A percentile compares a stretch with the other conserved stretches of the same genome.
Conservation (phyloP, 1,284 basidiomycete species). For the Fomitiporia mediterranea region DNA sequence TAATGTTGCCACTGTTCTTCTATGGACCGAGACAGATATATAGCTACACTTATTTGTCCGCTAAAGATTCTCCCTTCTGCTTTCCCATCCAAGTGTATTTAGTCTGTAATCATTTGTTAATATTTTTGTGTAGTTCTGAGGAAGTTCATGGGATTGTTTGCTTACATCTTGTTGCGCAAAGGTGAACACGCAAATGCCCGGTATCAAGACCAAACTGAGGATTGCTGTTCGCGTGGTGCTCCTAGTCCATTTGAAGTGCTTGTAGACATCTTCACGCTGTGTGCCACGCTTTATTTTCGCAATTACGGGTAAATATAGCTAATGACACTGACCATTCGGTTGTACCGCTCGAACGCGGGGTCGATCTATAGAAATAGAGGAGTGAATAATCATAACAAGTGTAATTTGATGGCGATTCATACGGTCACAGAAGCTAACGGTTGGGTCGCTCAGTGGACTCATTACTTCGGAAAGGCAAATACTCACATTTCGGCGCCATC, state of each 20-base stretch:
- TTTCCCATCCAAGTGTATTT: conserved; percentile 37
- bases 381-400: conserved; percentile 12
- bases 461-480: background rate
- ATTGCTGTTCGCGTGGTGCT: conserved; percentile 52
- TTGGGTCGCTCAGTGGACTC: background rate
- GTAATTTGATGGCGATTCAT: conserved; percentile 10
- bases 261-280: conserved; percentile 77
- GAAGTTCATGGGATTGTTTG: background rate
- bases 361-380: conserved; percentile 48
- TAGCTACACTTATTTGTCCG: conserved; percentile 15
- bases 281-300: background rate
- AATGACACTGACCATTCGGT: conserved; percentile 54
- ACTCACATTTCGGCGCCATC: conserved; percentile 51
- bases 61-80: conserved; percentile 35
- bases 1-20: background rate
- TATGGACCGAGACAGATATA: conserved; percentile 15
- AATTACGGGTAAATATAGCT: conserved; percentile 17
- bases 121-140: background rate
- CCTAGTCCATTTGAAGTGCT: conserved; percentile 74
- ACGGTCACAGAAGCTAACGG: conserved; percentile 30
- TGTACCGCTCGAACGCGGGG: conserved; percentile 78
- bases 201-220: conserved; percentile 43
- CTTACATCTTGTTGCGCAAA: conserved; percentile 36
- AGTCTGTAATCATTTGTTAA: conserved; percentile 18
- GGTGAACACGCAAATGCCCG: conserved; percentile 39